Base-by-base conservation (phyloP, 2,329 filamentous ascomycete genomes). In the Basipetospora chlamydospora region DNA sequence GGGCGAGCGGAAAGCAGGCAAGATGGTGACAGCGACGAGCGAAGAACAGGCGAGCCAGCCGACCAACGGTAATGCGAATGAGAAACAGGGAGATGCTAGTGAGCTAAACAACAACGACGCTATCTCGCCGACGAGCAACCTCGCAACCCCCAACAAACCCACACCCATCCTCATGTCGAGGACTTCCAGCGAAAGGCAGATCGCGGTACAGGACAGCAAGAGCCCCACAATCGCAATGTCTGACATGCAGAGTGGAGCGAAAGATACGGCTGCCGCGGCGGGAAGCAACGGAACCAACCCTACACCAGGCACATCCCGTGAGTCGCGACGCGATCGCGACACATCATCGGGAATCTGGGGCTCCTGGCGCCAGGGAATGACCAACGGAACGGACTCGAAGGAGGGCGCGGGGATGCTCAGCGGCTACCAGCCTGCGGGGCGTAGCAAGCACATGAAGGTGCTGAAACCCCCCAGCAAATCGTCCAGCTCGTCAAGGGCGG, bases 401-500 rank as follows among this genome's bases (percentile, higher is more conserved):
- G 71, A 73, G 42, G 63, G 58, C 44, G n/a, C n/a, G n/a, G 57
- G 59, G 2, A 66, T 66, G 37, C 55, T 72, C 44, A 77, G 74
- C 46, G 76, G 77, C 18, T 84, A 85, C 50, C 79, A 84, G 51
- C 78, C 77, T 46, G 64, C 77, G 46, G 60, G 72, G 44, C 64
- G 75, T 33, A 58, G 62, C 13, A 73, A 80, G 34, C 77, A 76
- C 35, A 96, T 96, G 80, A 96, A 94, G 61, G 80, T 95, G 2
- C 64, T 96, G 36, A 85, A 86, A 49, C n/a, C n/a, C n/a, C 77
- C 88, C 1, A 70, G 68, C 39, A 90, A 85, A 53, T 66, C 77
- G 5, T 58, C 59, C 16, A 70, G 77, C 1, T 66, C 67, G 9
- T 58, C 60, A 2, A 63, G 63, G 40, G 65, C 66, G 0, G 67